phyloP scores from a whole-genome alignment of 495 filamentous ascomycete species.

The Xylaria telfairii region DNA sequence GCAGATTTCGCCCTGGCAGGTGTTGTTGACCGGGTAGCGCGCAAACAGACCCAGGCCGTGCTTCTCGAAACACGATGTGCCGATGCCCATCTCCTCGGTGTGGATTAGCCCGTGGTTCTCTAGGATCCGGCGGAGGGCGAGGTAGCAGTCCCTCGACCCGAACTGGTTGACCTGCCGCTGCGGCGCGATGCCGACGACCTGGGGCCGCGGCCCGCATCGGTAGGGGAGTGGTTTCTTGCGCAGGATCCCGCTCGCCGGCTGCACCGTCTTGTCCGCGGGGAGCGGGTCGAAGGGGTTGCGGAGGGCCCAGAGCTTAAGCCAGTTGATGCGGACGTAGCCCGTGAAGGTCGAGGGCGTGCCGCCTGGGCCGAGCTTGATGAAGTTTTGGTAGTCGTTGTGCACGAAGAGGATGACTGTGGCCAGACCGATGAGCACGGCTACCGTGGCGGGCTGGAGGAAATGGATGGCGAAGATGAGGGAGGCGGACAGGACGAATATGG shows the following conservation, averaged over 20 bases:
- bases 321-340: slow-evolving; percentile 75
- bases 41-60: slow-evolving; percentile 77
- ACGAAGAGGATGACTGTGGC: slow-evolving; percentile 62
- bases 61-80: slow-evolving; percentile 79
- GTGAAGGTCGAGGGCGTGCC: slow-evolving; percentile 75
- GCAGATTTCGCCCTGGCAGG: slow-evolving; percentile 76
- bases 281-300: slow-evolving; percentile 62
- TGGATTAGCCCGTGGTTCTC: slow-evolving; percentile 54
- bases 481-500: slow-evolving; percentile 50
- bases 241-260: slow-evolving; percentile 49
- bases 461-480: slow-evolving; percentile 56
- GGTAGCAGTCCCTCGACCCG: slow-evolving; percentile 58
- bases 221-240: slow-evolving; percentile 54
- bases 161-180: slow-evolving; percentile 77
- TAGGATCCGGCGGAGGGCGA: slow-evolving; percentile 55
- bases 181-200: slow-evolving; percentile 75
- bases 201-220: slow-evolving; percentile 67
- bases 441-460: slow-evolving; percentile 49
- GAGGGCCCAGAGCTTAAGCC: slow-evolving; percentile 62
- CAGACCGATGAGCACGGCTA: slow-evolving; percentile 55
- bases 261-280: slow-evolving; percentile 38
- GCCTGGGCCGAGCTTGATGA: slow-evolving; percentile 78
- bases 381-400: slow-evolving; percentile 77
- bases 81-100: slow-evolving; percentile 61
- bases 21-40: slow-evolving; percentile 63